Evolutionary conservation across 2,329 filamentous ascomycete genomes (phyloP), one percentile per base, ranked within the genome.

Genomic region (Coniochaeta hoffmannii): DNA sequence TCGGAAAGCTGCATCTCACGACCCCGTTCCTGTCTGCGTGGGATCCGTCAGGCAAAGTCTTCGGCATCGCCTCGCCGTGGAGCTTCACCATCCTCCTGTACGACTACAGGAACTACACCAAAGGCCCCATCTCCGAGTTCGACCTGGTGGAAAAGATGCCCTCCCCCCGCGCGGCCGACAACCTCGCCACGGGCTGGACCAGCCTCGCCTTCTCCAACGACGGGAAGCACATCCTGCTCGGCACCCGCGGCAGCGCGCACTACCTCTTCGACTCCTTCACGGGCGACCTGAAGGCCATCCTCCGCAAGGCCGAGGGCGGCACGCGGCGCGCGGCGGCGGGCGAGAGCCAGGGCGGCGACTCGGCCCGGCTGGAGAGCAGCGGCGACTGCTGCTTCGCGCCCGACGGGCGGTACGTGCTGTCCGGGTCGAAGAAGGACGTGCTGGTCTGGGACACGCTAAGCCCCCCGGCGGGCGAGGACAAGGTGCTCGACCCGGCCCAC

Each of bases 201-300:
- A 91, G 88, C 63, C 79, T 99, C 41, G 91, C 96, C 64, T 97
- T 99, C 68, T 94, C 90, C 56, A 99, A 99, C 65, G 94, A 99
- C 65, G 94, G 94, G 17, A 96, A 96, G 66, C 83, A 83, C 58
- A 73, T 99, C 50, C 79, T 99, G 5, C 71, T 99, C 17, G 89
- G 89, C 14, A 97, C 93, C 2, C 89, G 87, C 51, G 90, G 89
- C 7, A 80, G 80, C 53, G 90, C 91, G 0, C 94, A 99, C 70
- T 96, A 94, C 65, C 75, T 99, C 2, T 76, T 99, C n/a, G 94
- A 99, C 68, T 89, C 93, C 1, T 97, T 97, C 67, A 85, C 90
- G 41, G 94, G 93, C 36, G 80, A 78, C 7, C 71, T 97, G 22
- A 89, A 87, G 65, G 86, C 89, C 10, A 91, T 88, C 67, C 77